Conservation (phyloP, 345 rosid species). For the Linum usitatissimum region DNA sequence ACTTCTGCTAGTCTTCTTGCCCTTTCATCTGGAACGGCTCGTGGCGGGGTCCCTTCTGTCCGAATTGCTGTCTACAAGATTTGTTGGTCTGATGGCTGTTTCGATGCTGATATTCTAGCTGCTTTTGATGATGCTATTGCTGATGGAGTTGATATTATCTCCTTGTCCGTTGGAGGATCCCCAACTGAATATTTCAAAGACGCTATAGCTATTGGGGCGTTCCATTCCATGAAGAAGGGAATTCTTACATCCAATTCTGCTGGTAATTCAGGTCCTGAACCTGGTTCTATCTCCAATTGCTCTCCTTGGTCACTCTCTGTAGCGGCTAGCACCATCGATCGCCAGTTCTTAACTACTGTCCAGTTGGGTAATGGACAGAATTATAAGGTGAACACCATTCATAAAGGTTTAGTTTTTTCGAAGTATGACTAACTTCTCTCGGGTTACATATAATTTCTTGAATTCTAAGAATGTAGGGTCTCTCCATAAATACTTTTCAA, state of each 20-base stretch:
- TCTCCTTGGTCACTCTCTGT: slow-evolving; percentile 15
- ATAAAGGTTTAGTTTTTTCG: neutral
- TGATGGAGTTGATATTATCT: slow-evolving; percentile 1
- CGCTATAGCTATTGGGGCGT: neutral
- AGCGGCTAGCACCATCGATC: slow-evolving; percentile 26
- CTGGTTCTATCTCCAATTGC: neutral
- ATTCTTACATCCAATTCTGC: neutral
- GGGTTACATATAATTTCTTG: neutral
- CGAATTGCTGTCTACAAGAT: neutral
- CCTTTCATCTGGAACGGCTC: neutral
- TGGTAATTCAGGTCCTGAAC: neutral
- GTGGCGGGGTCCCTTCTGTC: neutral
- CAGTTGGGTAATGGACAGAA: slow-evolving; percentile 17
- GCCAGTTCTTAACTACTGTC: slow-evolving; percentile 14
- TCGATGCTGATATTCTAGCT: neutral
- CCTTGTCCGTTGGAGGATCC: neutral
- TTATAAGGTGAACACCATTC: slow-evolving; percentile 3
- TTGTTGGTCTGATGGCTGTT: neutral
- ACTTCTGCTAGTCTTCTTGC: neutral
- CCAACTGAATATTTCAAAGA: neutral
- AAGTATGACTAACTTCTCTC: neutral
- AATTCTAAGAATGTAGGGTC: neutral
- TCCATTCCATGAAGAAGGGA: neutral
- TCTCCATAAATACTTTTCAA: neutral
- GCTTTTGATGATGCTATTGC: slow-evolving; percentile 3